phyloP scores from a whole-genome alignment of 495 filamentous ascomycete species.

The Penicillium nucicola region DNA sequence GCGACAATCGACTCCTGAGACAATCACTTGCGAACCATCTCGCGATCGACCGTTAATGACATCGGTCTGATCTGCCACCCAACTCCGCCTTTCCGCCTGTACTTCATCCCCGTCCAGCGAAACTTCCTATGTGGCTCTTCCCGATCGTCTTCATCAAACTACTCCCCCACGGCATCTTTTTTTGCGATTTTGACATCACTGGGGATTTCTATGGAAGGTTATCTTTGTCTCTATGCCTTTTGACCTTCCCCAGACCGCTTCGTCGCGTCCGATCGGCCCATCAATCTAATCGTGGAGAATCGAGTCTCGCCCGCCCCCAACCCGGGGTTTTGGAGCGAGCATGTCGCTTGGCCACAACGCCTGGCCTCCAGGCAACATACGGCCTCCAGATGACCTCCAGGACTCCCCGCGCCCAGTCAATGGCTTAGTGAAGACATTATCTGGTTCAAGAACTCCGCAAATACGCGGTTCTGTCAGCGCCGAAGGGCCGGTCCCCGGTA shows the following conservation, averaged over 20 bases:
- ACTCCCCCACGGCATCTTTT: constrained; percentile 34
- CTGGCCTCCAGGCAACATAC: constrained; percentile 49
- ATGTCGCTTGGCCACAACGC: constrained; percentile 52
- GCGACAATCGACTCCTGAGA: not conserved
- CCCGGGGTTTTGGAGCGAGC: constrained; percentile 49
- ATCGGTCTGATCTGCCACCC: constrained; percentile 29
- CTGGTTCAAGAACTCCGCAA: constrained; percentile 48
- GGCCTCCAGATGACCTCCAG: constrained; percentile 43
- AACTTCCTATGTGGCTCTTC: constrained; percentile 33
- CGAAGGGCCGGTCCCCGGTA: constrained; percentile 44
- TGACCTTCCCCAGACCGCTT: constrained; percentile 20
- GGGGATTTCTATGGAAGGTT: constrained; percentile 10
- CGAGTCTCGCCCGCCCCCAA: constrained; percentile 47
- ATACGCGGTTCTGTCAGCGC: constrained; percentile 47
- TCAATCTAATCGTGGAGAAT: constrained; percentile 46
- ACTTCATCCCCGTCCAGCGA: constrained; percentile 43
- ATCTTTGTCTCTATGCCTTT: constrained; percentile 36
- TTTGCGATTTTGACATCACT: constrained; percentile 29
- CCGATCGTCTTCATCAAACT: constrained; percentile 39
- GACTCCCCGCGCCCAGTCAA: constrained; percentile 46
- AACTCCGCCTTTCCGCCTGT: constrained; percentile 34
- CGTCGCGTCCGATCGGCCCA: constrained; percentile 30
- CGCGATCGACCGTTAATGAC: not conserved
- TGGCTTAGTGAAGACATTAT: constrained; percentile 43
- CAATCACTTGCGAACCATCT: not conserved